A percentile compares a stretch with the other conserved stretches of the same genome.
Conservation (phyloP, 2,329 filamentous ascomycete species). For the Penicillium brasilianum region DNA sequence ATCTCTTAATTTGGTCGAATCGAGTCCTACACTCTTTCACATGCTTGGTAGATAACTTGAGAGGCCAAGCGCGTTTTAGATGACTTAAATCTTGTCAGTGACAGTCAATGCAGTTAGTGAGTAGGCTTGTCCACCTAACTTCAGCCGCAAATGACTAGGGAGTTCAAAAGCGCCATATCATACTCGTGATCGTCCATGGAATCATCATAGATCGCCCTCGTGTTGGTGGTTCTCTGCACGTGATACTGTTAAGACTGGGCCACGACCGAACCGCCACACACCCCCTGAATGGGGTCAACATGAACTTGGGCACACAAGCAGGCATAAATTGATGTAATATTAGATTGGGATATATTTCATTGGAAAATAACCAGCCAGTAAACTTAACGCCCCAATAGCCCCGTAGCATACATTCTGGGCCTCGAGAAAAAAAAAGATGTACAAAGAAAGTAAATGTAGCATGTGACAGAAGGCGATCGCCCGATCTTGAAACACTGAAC, state of each 20-base stretch:
- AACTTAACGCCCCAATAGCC: slow-evolving; percentile 21
- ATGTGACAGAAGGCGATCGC: neutral
- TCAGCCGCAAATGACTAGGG: neutral
- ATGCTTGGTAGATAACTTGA: neutral
- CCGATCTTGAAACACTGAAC: neutral
- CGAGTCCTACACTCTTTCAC: neutral
- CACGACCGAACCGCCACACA: neutral
- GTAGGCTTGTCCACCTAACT: neutral
- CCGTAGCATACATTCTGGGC: slow-evolving; percentile 23
- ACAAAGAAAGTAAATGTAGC: slow-evolving; percentile 10
- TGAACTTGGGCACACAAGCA: neutral
- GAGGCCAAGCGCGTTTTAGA: neutral
- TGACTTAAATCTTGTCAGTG: neutral
- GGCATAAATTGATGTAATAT: neutral
- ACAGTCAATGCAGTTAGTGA: neutral
- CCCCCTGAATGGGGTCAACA: neutral
- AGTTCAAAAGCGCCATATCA: neutral
- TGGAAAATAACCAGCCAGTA: slow-evolving; percentile 3
- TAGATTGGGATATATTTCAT: neutral
- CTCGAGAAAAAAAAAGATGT: slow-evolving; percentile 8
- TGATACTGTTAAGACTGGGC: neutral
- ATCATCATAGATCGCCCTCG: neutral
- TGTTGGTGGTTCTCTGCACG: neutral
- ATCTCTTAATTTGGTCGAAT: neutral
- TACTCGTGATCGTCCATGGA: neutral